Conservation (phyloP, 2,329 filamentous ascomycete species). For the Calonectria hawksworthii region DNA sequence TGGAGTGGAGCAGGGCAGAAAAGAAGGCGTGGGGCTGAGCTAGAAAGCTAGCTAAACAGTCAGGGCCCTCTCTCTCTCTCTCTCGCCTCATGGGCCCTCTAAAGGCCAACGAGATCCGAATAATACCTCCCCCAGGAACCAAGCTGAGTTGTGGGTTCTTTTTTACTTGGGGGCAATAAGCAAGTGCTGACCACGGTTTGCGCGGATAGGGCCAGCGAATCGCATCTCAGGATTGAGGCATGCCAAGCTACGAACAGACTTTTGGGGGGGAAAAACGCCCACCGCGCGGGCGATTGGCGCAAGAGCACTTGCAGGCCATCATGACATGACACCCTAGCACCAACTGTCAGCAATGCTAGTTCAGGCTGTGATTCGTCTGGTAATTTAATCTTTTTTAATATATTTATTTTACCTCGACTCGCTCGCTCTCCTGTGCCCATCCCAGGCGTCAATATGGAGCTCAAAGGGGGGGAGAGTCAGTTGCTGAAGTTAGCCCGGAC, state of each 20-base stretch:
- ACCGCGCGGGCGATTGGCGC: not conserved
- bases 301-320: conserved; percentile 3
- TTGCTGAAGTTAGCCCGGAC: not conserved
- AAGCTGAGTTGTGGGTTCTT: not conserved
- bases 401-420: not conserved
- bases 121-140: not conserved
- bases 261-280: not conserved
- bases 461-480: not conserved
- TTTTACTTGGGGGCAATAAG: not conserved
- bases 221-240: not conserved
- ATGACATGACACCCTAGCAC: not conserved
- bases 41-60: conserved; percentile 2
- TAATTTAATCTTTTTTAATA: not conserved
- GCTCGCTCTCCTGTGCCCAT: not conserved
- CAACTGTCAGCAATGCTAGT: conserved; percentile 4
- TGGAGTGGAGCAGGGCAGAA: not conserved
- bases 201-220: not conserved
- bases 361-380: not conserved
- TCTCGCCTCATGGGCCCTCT: not conserved
- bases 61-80: not conserved
- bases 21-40: not conserved
- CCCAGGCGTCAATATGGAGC: not conserved
- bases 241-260: not conserved
- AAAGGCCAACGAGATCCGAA: not conserved
- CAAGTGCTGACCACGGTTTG: not conserved